These are phyloP conservation scores for Flaveria robusta DNA, from an alignment of 129 eudicot genomes.

Conservation along the genomic window DNA sequence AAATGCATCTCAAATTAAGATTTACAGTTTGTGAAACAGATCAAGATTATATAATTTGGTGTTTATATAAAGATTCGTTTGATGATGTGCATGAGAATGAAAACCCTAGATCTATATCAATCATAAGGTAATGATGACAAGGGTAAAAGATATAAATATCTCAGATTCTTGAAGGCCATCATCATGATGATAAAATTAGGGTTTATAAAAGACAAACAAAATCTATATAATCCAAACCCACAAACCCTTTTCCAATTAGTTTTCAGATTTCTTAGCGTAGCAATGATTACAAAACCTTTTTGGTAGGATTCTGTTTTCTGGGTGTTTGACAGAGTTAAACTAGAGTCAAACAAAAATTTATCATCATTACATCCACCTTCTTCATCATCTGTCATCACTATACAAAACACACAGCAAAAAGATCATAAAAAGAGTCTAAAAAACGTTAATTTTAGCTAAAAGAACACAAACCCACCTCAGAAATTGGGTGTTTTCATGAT, in stretches of 20 bases:
- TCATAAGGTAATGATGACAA: conserved; percentile 42
- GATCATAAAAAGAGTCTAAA: not conserved
- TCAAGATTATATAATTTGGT: not conserved
- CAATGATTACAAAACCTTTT: conserved; percentile 44
- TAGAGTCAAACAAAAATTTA: conserved; percentile 19
- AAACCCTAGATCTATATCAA: conserved; percentile 39
- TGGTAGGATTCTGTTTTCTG: conserved; percentile 35
- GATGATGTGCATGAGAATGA: conserved; percentile 13
- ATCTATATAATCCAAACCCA: conserved; percentile 11
- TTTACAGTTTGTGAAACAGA: too few species aligned
- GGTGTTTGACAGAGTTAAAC: conserved; percentile 39
- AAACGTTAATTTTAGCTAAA: not conserved
- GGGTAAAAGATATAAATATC: conserved; percentile 13
- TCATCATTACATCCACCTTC: conserved; percentile 34
- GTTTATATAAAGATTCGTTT: not conserved
- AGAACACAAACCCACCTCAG: conserved; percentile 21
- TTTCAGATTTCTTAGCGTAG: conserved; percentile 36
- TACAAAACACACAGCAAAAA: conserved; percentile 9
- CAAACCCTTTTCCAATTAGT: conserved; percentile 36
- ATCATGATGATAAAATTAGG: conserved; percentile 35
- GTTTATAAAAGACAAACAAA: conserved; percentile 10
- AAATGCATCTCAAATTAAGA: not conserved
- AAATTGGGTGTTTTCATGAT: conserved; percentile 2
- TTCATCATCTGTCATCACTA: conserved; percentile 21
- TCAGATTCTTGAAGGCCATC: conserved; percentile 29